These are phyloP conservation scores for Telfairia occidentalis DNA, from an alignment of 331 rosid species.

Conservation along the genomic window DNA sequence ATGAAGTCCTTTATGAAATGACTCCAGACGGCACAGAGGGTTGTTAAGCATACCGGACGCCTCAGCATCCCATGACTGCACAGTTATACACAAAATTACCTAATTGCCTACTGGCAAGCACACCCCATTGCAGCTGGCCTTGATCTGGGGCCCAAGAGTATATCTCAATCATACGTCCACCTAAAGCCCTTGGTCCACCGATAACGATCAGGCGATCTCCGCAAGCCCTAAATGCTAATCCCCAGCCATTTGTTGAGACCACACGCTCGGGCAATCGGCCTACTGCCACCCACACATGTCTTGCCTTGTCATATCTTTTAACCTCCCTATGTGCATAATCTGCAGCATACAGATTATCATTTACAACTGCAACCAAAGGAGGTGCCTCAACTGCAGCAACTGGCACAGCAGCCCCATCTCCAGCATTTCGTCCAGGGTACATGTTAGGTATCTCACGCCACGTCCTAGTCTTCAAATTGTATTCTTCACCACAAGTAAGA, in stretches of 20 bases:
- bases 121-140: conserved; percentile 34
- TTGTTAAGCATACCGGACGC: conserved; percentile 15
- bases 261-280: conserved; percentile 49
- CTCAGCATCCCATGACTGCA: conserved; percentile 79
- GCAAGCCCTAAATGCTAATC: conserved; percentile 59
- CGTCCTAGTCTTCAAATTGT: conserved; percentile 26
- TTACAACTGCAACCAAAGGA: conserved; percentile 67
- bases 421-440: conserved; percentile 36
- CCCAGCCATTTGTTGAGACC: conserved; percentile 51
- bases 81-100: conserved; percentile 66
- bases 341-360: conserved; percentile 48
- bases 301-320: conserved; percentile 31
- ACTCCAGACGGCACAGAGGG: conserved; percentile 13
- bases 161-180: conserved; percentile 39
- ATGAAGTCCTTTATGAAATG: conserved; percentile 21
- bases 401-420: conserved; percentile 28
- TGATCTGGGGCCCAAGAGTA: conserved; percentile 36
- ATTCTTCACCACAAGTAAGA: conserved; percentile 57
- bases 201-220: conserved; percentile 47
- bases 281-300: conserved; percentile 32
- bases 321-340: conserved; percentile 30
- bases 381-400: conserved; percentile 57
- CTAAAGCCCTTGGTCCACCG: conserved; percentile 35
- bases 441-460: conserved; percentile 56
- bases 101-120: conserved; percentile 27